Percentiles rank a stretch among this genome's conserved stretches.
phyloP scores from a whole-genome alignment of 768 basidiomycete genomes.

The Pleurotus citrinopileatus region DNA sequence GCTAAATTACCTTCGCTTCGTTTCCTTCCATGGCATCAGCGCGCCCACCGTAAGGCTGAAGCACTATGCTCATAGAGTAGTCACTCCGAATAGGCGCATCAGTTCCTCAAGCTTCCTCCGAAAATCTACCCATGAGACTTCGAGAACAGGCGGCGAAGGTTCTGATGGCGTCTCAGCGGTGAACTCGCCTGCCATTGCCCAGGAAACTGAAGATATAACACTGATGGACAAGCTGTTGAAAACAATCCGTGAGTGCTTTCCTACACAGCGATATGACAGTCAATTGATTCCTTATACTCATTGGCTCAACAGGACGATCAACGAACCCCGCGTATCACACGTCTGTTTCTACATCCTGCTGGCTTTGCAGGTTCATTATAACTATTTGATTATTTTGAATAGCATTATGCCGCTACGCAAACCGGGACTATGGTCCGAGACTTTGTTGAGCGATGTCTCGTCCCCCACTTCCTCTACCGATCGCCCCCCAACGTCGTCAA shows the following conservation, averaged over 20 bases:
- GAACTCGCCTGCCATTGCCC: slow-evolving; percentile 27
- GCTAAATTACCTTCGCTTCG: no score
- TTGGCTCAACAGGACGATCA: slow-evolving; percentile 34
- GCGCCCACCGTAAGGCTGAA: no score
- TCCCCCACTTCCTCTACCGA: slow-evolving; percentile 13
- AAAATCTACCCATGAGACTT: no score
- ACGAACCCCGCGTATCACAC: slow-evolving; percentile 52
- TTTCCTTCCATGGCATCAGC: no score
- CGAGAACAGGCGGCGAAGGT: no score
- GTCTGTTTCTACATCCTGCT: slow-evolving; percentile 27
- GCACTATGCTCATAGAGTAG: no score
- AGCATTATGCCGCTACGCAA: slow-evolving; percentile 59
- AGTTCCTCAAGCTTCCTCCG: no score
- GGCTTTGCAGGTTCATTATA: background rate
- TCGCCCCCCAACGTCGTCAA: slow-evolving; percentile 10
- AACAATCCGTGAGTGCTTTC: background rate
- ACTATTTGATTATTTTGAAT: background rate
- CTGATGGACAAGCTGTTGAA: background rate
- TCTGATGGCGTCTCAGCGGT: background rate
- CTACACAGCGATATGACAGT: no score
- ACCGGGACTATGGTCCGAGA: slow-evolving; percentile 55
- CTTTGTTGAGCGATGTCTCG: slow-evolving; percentile 36
- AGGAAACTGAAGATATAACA: slow-evolving; percentile 58
- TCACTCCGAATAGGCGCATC: no score
- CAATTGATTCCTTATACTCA: background rate